phyloP scores from a whole-genome alignment of 129 eudicot species.

The Flaveria brownii region DNA sequence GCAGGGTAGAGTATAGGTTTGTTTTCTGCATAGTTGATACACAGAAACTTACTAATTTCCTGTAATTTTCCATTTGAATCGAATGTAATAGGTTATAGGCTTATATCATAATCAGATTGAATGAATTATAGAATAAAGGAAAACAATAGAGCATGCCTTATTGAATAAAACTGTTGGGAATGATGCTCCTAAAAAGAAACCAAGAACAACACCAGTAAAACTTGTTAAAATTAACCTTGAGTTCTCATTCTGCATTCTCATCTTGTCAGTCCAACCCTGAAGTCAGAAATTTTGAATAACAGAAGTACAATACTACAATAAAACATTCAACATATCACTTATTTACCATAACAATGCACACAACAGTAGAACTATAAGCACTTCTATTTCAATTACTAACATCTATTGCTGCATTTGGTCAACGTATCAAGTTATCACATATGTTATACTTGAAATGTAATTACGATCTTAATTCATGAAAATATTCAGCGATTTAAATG shows the following conservation, averaged over 20 bases:
- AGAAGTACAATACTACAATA: not conserved
- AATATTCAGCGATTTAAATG: not conserved
- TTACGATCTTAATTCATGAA: not conserved
- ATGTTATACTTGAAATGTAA: not conserved
- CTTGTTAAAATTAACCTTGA: conserved; percentile 65
- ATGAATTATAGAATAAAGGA: conserved; percentile 1
- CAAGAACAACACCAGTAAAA: conserved; percentile 56
- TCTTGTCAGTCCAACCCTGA: conserved; percentile 28
- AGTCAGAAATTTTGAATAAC: conserved; percentile 2
- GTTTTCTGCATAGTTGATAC: conserved; percentile 33
- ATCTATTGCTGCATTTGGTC: not conserved
- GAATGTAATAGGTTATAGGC: not conserved
- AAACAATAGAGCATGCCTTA: conserved; percentile 45
- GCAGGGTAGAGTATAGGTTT: conserved; percentile 35
- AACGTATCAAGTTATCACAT: not conserved
- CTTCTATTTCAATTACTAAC: not conserved
- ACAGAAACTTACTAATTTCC: not conserved
- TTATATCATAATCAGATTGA: not conserved
- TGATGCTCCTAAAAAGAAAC: conserved; percentile 67
- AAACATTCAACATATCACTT: not conserved
- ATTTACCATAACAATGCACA: not conserved
- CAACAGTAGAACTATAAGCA: too few relatives aligned
- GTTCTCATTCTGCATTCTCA: conserved; percentile 52
- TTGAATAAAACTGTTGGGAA: conserved; percentile 50
- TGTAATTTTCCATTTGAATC: not conserved